Evolutionary conservation across 2,329 filamentous ascomycete species (phyloP).

Genomic region (Colletotrichum sp.): DNA sequence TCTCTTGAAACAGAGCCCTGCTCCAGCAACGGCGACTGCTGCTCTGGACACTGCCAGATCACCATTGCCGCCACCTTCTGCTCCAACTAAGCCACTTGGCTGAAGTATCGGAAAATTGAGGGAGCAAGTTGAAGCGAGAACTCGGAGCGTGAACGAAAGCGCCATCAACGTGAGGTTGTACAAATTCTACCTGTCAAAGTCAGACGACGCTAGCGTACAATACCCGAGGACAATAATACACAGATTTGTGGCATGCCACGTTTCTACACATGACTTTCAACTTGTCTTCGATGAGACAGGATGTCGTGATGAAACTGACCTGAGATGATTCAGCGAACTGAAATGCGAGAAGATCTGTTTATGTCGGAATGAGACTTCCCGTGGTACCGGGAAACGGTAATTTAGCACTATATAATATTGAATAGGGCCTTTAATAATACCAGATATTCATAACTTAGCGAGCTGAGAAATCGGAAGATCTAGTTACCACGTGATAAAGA

Average conservation of each 20-base stretch:
- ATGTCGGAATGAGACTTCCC: neutral
- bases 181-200: neutral
- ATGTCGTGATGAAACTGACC: neutral
- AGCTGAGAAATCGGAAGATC: neutral
- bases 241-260: neutral
- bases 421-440: accelerated
- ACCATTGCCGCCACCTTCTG: neutral
- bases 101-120: neutral
- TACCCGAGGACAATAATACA: neutral
- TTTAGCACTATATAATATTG: neutral
- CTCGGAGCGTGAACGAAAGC: neutral
- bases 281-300: neutral
- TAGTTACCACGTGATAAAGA: accelerated
- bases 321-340: neutral
- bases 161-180: neutral
- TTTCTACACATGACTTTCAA: neutral
- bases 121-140: neutral
- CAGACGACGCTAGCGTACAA: neutral
- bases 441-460: accelerated
- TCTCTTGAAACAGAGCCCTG: neutral
- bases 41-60: neutral
- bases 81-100: neutral
- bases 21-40: neutral
- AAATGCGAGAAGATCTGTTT: neutral
- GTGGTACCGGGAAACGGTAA: neutral